Evolutionary conservation across 2,329 filamentous ascomycete genomes (phyloP).

Genomic region (Seiridium cupressi): DNA sequence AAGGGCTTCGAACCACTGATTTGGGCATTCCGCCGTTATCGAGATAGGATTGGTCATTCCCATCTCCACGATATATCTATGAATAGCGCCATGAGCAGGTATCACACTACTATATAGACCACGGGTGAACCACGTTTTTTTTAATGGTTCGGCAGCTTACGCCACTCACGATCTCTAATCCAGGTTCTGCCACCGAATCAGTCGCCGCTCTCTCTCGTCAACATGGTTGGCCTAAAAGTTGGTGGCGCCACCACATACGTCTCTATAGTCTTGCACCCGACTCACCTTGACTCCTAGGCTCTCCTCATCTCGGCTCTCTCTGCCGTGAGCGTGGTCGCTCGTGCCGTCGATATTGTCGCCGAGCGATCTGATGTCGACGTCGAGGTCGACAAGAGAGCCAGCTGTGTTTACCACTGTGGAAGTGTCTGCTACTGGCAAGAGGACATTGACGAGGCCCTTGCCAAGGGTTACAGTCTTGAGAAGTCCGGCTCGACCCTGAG

Average conservation of each 20-base stretch:
- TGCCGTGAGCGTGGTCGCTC: conserved; percentile 16
- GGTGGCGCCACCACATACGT: neutral
- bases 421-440: conserved; percentile 32
- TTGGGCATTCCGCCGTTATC: neutral
- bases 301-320: conserved; percentile 18
- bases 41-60: neutral
- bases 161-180: neutral
- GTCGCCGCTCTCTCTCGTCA: neutral
- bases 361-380: conserved; percentile 11
- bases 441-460: conserved; percentile 30
- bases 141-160: neutral
- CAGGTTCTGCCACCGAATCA: neutral
- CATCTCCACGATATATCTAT: neutral
- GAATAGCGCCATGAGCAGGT: neutral
- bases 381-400: conserved; percentile 10
- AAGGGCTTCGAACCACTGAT: neutral
- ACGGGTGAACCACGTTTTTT: neutral
- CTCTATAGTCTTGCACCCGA: too few relatives aligned
- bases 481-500: conserved; percentile 22
- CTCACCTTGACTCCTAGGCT: neutral
- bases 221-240: conserved; percentile 5
- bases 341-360: conserved; percentile 14
- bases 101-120: neutral
- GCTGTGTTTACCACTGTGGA: conserved; percentile 35
- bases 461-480: conserved; percentile 30